These are phyloP conservation scores for Yarrowia sp. DNA, from an alignment of 805 yeast genomes.

Conservation along the genomic window DNA sequence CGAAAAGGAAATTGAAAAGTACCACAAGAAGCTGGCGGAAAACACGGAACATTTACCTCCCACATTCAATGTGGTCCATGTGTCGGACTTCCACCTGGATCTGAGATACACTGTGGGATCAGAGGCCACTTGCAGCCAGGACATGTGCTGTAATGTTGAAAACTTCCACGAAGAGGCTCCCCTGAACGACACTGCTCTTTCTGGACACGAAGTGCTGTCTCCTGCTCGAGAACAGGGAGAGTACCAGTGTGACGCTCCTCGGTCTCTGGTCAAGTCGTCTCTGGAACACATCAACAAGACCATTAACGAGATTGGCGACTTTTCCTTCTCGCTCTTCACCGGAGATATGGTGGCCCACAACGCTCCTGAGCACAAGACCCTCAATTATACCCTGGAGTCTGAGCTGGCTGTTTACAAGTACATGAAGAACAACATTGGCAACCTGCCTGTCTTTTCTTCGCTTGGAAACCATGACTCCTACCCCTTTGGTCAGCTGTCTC, in stretches of 20 bases:
- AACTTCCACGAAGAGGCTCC: conserved; percentile 28
- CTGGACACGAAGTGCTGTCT: conserved; percentile 31
- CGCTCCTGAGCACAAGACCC: conserved; percentile 43
- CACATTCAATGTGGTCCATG: conserved; percentile 58
- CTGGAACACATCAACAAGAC: conserved; percentile 44
- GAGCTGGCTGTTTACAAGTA: conserved; percentile 51
- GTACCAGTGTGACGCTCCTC: conserved; percentile 66
- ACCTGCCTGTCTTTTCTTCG: conserved; percentile 57
- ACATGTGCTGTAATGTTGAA: conserved; percentile 55
- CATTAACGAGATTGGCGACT: conserved; percentile 38
- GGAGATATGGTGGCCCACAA: conserved; percentile 74
- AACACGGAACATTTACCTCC: conserved; percentile 2
- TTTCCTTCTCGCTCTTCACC: conserved; percentile 64
- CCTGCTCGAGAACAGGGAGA: conserved; percentile 57
- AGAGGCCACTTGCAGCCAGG: conserved; percentile 44
- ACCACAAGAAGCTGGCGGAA: conserved; percentile 11
- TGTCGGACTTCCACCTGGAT: conserved; percentile 65
- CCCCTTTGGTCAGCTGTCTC: conserved; percentile 70
- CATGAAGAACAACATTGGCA: conserved; percentile 49
- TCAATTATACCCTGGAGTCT: conserved; percentile 49
- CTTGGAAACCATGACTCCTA: conserved; percentile 71
- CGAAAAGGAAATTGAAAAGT: not conserved
- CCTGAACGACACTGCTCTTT: conserved; percentile 36
- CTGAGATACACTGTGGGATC: conserved; percentile 47
- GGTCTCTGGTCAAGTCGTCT: conserved; percentile 57